These are phyloP conservation scores for Auxenochlorella pyrenoidosa DNA, from an alignment of 139 green algal genomes.

Conservation along the genomic window DNA sequence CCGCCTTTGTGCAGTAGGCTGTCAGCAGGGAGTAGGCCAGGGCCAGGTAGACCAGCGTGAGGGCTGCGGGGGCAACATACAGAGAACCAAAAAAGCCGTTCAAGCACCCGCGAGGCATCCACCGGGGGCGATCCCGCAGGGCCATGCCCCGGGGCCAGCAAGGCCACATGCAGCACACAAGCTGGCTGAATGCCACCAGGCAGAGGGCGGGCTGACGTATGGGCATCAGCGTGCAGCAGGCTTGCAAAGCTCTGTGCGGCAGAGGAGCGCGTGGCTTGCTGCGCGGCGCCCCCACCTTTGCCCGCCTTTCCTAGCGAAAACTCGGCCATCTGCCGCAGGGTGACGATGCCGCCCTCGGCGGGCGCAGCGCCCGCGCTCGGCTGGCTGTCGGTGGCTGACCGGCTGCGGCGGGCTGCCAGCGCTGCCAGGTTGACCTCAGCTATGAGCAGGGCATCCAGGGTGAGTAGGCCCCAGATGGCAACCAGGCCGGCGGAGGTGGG, in stretches of 20 bases:
- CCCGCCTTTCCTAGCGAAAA: slow-evolving; percentile 59
- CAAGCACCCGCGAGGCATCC: no score
- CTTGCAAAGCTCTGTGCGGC: background rate
- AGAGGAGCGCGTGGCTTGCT: background rate
- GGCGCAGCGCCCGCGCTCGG: background rate
- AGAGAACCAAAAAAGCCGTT: background rate
- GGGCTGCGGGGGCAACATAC: background rate
- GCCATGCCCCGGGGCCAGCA: no score
- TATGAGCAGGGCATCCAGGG: slow-evolving; percentile 68
- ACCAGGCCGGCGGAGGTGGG: slow-evolving; percentile 50
- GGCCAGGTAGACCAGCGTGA: slow-evolving; percentile 63
- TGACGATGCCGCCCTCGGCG: slow-evolving; percentile 48
- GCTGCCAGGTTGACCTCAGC: slow-evolving; percentile 75
- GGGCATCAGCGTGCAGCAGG: no score
- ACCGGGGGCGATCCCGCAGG: no score
- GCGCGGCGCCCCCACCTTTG: slow-evolving; percentile 9
- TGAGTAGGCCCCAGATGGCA: slow-evolving; percentile 65
- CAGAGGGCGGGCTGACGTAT: no score
- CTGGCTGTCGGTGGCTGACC: background rate
- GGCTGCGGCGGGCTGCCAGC: background rate
- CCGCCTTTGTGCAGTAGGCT: slow-evolving; percentile 71
- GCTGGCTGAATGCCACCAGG: no score
- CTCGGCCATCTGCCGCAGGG: slow-evolving; percentile 69
- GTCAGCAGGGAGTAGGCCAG: slow-evolving; percentile 74
- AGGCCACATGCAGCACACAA: no score